Percentiles rank a stretch among this genome's conserved stretches.
phyloP scores from a whole-genome alignment of 2,329 filamentous ascomycete species.

The Juglanconis sp. region DNA sequence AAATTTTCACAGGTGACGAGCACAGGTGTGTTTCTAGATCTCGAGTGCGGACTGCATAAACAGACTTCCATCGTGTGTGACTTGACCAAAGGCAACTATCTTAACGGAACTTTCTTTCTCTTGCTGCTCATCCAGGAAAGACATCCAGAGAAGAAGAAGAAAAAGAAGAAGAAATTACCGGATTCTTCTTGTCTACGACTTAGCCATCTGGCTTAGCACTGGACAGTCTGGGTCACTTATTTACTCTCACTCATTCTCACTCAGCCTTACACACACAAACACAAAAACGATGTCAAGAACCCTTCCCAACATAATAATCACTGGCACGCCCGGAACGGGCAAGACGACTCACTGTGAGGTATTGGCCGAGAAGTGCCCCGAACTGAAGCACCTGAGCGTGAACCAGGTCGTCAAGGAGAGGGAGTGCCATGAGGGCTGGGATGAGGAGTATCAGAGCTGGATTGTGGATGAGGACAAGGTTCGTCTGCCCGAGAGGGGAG shows the following conservation, averaged over 20 bases:
- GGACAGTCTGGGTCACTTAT: neutral
- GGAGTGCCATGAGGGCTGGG: conserved; percentile 81
- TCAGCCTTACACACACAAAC: neutral
- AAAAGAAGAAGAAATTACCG: too few species aligned
- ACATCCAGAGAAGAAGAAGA: too few species aligned
- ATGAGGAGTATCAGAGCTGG: conserved; percentile 81
- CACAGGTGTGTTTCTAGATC: too few species aligned
- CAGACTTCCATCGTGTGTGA: neutral
- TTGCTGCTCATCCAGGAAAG: too few species aligned
- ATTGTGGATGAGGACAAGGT: conserved; percentile 97
- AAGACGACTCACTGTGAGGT: conserved; percentile 91
- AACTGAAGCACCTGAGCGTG: conserved; percentile 78
- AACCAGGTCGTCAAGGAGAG: conserved; percentile 91
- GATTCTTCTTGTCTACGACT: neutral
- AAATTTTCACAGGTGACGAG: neutral
- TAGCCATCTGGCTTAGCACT: neutral
- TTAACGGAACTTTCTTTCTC: too few species aligned
- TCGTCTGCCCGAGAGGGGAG: conserved; percentile 20
- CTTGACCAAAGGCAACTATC: too few species aligned
- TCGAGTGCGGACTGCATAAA: neutral
- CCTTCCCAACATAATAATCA: conserved; percentile 86
- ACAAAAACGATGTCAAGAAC: conserved; percentile 35
- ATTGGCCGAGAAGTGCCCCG: conserved; percentile 66
- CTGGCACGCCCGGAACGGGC: conserved; percentile 91
- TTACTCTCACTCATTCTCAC: neutral